Percentiles rank a stretch among this genome's conserved stretches.
phyloP scores from a whole-genome alignment of 176 grass and related monocot species.

The Alloteropsis semialata region DNA sequence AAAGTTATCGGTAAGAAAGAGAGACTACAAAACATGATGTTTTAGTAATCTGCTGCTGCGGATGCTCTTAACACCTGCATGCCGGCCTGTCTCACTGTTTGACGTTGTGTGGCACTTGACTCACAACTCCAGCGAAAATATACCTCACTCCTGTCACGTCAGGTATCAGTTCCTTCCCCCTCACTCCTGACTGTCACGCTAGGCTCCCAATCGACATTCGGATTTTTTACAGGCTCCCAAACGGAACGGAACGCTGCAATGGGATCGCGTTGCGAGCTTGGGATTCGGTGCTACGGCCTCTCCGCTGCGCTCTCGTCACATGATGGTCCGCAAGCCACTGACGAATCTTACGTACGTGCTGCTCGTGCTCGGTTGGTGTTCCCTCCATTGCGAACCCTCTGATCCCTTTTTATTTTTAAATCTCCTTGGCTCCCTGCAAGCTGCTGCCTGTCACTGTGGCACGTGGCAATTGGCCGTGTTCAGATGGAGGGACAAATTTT shows the following conservation, averaged over 20 bases:
- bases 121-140: background rate
- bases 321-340: background rate
- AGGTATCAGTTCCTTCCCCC: background rate
- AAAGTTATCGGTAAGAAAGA: too few relatives aligned
- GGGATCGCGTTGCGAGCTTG: background rate
- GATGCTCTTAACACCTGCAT: too few relatives aligned
- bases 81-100: background rate
- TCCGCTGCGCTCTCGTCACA: background rate
- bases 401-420: background rate
- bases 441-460: background rate
- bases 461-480: background rate
- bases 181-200: background rate
- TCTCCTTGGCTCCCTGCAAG: background rate
- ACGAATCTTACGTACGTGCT: background rate
- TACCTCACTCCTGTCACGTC: conserved; percentile 1
- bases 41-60: too few relatives aligned
- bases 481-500: too few relatives aligned
- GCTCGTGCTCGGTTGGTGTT: background rate
- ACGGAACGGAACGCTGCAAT: too few relatives aligned
- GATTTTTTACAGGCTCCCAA: too few relatives aligned
- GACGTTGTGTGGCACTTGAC: conserved; percentile 8
- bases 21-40: too few relatives aligned
- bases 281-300: background rate
- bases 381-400: background rate
- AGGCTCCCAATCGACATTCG: background rate